These are phyloP conservation scores for Diaporthe sp. DNA, from an alignment of 2,329 filamentous ascomycete species.

Conservation along the genomic window DNA sequence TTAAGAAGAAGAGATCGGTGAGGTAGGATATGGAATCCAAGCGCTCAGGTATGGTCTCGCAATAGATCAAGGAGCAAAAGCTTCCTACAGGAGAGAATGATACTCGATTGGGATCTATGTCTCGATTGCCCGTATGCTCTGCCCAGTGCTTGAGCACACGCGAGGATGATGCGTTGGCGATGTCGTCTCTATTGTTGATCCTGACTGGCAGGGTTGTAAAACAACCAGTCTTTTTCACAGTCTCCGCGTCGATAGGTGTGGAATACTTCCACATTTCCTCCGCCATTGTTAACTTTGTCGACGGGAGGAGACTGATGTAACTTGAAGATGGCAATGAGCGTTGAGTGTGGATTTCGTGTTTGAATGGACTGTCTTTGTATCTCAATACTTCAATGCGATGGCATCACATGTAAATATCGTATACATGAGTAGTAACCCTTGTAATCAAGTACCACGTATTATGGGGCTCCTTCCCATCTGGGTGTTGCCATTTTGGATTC, in stretches of 20 bases:
- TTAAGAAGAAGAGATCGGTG: background rate
- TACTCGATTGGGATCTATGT: background rate
- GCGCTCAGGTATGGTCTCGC: slow-evolving; percentile 6
- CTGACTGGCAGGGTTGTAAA: slow-evolving; percentile 16
- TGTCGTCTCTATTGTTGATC: slow-evolving; percentile 1
- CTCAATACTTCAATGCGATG: background rate
- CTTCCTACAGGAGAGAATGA: slow-evolving; percentile 10
- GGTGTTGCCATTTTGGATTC: background rate
- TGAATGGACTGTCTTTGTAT: slow-evolving; percentile 3
- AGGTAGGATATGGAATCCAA: slow-evolving; percentile 9
- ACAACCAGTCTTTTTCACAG: slow-evolving; percentile 9
- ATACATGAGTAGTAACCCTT: slow-evolving; percentile 6
- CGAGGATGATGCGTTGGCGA: background rate
- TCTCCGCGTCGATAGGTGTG: background rate
- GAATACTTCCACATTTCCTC: slow-evolving; percentile 10
- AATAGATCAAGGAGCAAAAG: slow-evolving; percentile 18
- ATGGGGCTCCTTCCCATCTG: background rate
- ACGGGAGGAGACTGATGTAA: background rate
- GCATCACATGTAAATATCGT: background rate
- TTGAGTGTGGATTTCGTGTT: background rate
- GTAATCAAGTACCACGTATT: background rate
- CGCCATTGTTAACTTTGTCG: background rate
- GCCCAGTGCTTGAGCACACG: slow-evolving; percentile 9
- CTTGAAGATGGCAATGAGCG: background rate
- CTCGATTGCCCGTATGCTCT: background rate